Evolutionary conservation across 2,329 filamentous ascomycete species (phyloP).

Genomic region (Neonectria sp.): DNA sequence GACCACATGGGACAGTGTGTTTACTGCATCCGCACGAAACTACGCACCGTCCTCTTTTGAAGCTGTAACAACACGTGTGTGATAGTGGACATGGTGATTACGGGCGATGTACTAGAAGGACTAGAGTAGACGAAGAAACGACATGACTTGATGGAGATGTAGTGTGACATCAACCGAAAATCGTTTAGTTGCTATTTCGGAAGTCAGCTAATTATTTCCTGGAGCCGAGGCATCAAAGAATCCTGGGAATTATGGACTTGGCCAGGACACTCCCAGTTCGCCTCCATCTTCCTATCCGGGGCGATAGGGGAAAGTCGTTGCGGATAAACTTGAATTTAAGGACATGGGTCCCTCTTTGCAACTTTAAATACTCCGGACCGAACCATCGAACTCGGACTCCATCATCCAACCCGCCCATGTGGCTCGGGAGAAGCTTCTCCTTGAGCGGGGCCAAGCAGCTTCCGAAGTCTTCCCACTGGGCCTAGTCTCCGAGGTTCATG

Average conservation of each 20-base stretch:
- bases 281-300: too few species aligned
- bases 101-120: background rate
- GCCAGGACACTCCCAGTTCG: too few species aligned
- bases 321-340: too few species aligned
- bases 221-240: too few species aligned
- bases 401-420: background rate
- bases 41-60: background rate
- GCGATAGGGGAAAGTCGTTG: too few species aligned
- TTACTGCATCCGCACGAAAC: background rate
- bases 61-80: background rate
- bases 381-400: background rate
- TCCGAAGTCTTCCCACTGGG: constrained; percentile 17
- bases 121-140: too few species aligned
- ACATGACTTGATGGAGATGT: too few species aligned
- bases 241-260: too few species aligned
- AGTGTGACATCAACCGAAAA: too few species aligned
- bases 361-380: background rate
- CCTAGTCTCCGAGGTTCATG: constrained; percentile 19
- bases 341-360: background rate
- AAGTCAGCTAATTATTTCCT: too few species aligned
- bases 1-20: background rate
- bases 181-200: too few species aligned
- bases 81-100: background rate
- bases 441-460: background rate
- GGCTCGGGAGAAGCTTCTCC: constrained; percentile 9